Evolutionary conservation across 202 grass and related monocot genomes (phyloP), one percentile per base, ranked within the genome.

Genomic region (Elaeis oleifera): DNA sequence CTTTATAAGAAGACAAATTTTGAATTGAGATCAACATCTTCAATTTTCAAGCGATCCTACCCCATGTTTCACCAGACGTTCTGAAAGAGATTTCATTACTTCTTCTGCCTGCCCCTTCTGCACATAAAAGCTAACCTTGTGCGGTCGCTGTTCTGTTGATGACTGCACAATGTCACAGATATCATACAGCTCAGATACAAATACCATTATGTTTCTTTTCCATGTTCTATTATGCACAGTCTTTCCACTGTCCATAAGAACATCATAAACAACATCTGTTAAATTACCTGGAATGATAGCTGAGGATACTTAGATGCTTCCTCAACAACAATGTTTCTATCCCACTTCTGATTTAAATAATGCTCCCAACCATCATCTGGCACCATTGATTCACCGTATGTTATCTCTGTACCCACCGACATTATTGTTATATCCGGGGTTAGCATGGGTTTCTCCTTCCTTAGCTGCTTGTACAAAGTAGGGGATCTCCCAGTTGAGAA

Each of bases 321-420:
- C 69, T 89, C 80, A 54, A 97, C 60, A 44, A 92, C 84, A 73
- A 89, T 59, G 56, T 71, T 89, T 67, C 72, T 83, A 72, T 97
- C 88, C 94, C 94, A 97, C 51, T 91, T 92, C 22, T 92, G 64
- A 60, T 88, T 97, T 39, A 97, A 77, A 79, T 80, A 59, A 74
- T 82, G 53, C 3, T 76, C 88, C 94, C 94, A 92, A 14, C 88
- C 94, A 70, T 86, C 69, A 77, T 97, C 94, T 75, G 88, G 94
- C 65, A 89, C 74, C 94, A 97, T 97, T 6, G 57, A 66, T 49
- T 97, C 94, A 6, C 88, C 94, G 51, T 92, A 97, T 18, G 88
- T 92, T 72, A 97, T 97, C 69, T 97, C 94, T 18, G 88, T 84
- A 15, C 94, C 94, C 21, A 97, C 88, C 31, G 94, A 97, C 88